A percentile compares a stretch with the other conserved stretches of the same genome.
These are phyloP conservation scores for Lagerstroemia speciosa DNA, from an alignment of 345 rosid genomes.

Conservation along the genomic window DNA sequence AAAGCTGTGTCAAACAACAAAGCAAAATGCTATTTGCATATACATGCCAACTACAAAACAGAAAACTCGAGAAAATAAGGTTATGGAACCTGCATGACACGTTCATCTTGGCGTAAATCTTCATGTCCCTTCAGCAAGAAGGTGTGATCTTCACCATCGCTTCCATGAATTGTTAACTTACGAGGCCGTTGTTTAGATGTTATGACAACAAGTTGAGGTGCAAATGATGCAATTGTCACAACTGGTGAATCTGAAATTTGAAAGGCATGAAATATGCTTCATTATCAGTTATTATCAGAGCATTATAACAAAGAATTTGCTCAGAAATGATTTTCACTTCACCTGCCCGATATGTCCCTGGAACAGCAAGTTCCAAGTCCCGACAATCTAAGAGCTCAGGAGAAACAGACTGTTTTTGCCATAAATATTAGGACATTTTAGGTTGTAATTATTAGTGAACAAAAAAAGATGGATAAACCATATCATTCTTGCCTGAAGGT, in stretches of 20 bases:
- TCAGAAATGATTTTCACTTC: slow-evolving; percentile 4
- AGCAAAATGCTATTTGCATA: neutral
- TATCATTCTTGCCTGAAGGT: slow-evolving; percentile 60
- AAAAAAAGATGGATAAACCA: slow-evolving; percentile 4
- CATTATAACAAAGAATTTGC: neutral
- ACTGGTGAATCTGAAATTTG: slow-evolving; percentile 56
- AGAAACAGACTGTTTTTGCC: slow-evolving; percentile 65
- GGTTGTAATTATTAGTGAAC: neutral
- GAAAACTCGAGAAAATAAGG: slow-evolving; percentile 8
- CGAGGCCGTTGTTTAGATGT: slow-evolving; percentile 94
- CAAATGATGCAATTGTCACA: slow-evolving; percentile 86
- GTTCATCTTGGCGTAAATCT: slow-evolving; percentile 98
- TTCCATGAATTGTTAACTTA: slow-evolving; percentile 91
- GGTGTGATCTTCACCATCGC: slow-evolving; percentile 84
- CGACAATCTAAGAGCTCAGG: slow-evolving; percentile 87
- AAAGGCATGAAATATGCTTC: neutral
- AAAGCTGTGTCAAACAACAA: neutral
- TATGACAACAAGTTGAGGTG: slow-evolving; percentile 83
- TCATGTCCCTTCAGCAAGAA: slow-evolving; percentile 97
- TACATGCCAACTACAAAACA: neutral
- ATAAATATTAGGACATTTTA: neutral
- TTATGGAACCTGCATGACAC: slow-evolving; percentile 87
- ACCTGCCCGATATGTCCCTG: slow-evolving; percentile 96
- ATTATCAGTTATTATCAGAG: slow-evolving; percentile 1
- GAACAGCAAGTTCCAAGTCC: slow-evolving; percentile 93